A percentile compares a stretch with the other conserved stretches of the same genome.
These are phyloP conservation scores for Colletotrichum sansevieriae DNA, from an alignment of 2,329 filamentous ascomycete species.

Conservation along the genomic window DNA sequence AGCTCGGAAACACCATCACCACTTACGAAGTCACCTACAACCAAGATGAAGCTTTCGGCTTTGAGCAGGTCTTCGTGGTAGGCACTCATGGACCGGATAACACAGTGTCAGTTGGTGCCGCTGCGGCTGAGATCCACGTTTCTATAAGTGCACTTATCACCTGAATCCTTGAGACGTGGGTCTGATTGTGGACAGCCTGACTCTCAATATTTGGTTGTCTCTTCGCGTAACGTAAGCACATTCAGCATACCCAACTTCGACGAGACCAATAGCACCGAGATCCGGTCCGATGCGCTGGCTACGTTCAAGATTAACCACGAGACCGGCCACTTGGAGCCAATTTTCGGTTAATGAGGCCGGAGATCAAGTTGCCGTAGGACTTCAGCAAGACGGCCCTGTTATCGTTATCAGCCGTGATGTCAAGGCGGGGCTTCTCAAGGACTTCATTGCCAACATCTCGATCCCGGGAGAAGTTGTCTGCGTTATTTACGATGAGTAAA, in stretches of 20 bases:
- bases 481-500: conserved; percentile 61
- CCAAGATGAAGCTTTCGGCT: conserved; percentile 54
- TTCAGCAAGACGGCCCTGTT: conserved; percentile 73
- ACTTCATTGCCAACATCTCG: conserved; percentile 57
- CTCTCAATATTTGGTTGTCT: conserved; percentile 73
- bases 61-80: conserved; percentile 61
- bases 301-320: conserved; percentile 67
- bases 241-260: conserved; percentile 62
- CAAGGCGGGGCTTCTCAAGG: conserved; percentile 67
- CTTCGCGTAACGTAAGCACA: conserved; percentile 73
- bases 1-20: conserved; percentile 69
- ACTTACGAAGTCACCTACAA: conserved; percentile 69
- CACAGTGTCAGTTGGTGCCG: conserved; percentile 55
- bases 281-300: conserved; percentile 73
- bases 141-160: conserved; percentile 60
- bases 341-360: conserved; percentile 76
- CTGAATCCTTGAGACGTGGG: background rate
- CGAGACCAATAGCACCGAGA: conserved; percentile 48
- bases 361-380: conserved; percentile 72
- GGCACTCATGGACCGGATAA: conserved; percentile 61
- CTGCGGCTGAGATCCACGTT: conserved; percentile 68
- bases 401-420: conserved; percentile 72
- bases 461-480: conserved; percentile 60
- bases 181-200: conserved; percentile 58
- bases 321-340: conserved; percentile 70